phyloP scores from a whole-genome alignment of 805 yeast species.

The Ogataea philodendri region DNA sequence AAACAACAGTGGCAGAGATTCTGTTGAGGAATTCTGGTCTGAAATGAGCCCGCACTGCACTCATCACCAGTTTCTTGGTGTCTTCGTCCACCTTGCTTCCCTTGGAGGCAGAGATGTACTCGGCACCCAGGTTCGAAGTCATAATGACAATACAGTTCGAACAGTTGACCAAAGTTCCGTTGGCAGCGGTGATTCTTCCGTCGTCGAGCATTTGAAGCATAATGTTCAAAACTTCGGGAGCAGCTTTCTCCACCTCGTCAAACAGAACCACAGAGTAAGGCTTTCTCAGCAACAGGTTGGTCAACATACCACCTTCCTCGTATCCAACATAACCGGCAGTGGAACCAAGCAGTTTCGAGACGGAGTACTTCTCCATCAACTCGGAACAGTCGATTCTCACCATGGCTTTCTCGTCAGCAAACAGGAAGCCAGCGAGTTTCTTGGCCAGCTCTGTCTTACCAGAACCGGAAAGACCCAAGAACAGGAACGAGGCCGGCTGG shows the following conservation, averaged over 20 bases:
- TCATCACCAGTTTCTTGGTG: constrained; percentile 79
- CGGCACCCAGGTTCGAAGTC: constrained; percentile 98
- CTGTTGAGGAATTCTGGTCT: constrained; percentile 97
- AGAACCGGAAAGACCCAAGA: constrained; percentile 93
- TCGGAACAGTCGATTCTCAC: constrained; percentile 98
- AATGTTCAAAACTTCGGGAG: constrained; percentile 94
- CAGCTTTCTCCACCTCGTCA: constrained; percentile 98
- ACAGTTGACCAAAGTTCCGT: constrained; percentile 91
- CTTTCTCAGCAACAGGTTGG: constrained; percentile 84
- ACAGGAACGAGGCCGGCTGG: constrained; percentile 93
- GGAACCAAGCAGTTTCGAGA: constrained; percentile 92
- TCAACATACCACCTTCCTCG: constrained; percentile 95
- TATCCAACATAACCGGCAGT: constrained; percentile 97
- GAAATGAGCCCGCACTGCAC: constrained; percentile 81
- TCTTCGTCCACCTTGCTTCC: constrained; percentile 61
- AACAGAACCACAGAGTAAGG: constrained; percentile 96
- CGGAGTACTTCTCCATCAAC: constrained; percentile 91
- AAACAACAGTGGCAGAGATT: constrained; percentile 87
- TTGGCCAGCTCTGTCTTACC: constrained; percentile 98
- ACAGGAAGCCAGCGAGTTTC: constrained; percentile 92
- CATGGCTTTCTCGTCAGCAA: constrained; percentile 95
- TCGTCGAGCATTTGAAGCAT: constrained; percentile 91
- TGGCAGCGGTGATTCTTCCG: constrained; percentile 92
- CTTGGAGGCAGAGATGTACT: constrained; percentile 66
- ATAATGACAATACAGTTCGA: constrained; percentile 89